Evolutionary conservation across 345 rosid genomes (phyloP), one percentile per base, ranked within the genome.

Genomic region (Populus deltoides): DNA sequence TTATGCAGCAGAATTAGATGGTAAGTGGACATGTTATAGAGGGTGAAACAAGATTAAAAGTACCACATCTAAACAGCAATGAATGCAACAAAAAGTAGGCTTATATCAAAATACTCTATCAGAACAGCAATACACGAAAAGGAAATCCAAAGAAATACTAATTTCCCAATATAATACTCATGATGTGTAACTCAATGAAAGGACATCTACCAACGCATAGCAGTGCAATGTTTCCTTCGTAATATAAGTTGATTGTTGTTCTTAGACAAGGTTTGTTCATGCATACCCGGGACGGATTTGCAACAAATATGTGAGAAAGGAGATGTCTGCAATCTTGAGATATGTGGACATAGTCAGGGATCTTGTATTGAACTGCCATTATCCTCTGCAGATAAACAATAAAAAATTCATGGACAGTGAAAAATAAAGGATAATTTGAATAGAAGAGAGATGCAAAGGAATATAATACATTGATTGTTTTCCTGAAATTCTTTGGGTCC

Each of bases 311-410:
- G 79, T 85, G 89, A 61, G 94, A 88, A 62, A 94, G 91, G 61
- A 94, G 92, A 67, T 90, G 89, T 76, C 85, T 91, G 83, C 98
- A 94, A 68, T 94, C 98, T 80, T 86, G 92, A 78, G 98, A 90
- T 85, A 92, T 82, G 86, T 90, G 97, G 66, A 94, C 98, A 74
- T 92, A 88, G 78, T 94, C 98, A 1, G 98, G 97, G 76, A 93
- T 89, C 86, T 86, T 90, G 86, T 93, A 94, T 77, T 90, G 94
- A 69, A 94, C 94, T 73, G 88, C 90, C 98, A 92, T 86, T 68
- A 94, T 94, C 86, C 89, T 90, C 98, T 92, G 93, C 82, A 68
- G 73, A n/a, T n/a, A 59, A 70, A 79, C 17, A 81, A 68, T 16
- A 84, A 66, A 49, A 53, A 74, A 47, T 78, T 59, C 1, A 69